phyloP scores from a whole-genome alignment of 495 filamentous ascomycete genomes.

The Cetradonia linearis region DNA sequence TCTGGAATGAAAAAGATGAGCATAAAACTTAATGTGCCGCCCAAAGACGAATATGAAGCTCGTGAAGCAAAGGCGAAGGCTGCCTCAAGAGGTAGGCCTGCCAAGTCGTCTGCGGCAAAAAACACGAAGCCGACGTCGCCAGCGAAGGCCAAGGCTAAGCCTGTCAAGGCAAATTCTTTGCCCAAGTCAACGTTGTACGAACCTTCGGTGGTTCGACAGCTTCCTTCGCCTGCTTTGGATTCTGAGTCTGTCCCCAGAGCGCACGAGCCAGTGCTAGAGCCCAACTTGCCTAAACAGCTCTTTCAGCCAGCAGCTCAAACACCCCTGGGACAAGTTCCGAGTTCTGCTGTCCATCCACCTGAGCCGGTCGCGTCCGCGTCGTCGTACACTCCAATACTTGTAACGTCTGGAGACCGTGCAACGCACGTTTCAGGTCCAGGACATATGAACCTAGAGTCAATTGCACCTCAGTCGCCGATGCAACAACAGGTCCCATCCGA shows the following conservation, averaged over 20 bases:
- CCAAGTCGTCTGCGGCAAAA: slow-evolving; percentile 15
- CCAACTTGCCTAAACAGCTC: slow-evolving; percentile 3
- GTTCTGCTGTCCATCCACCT: neutral
- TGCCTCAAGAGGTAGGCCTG: slow-evolving; percentile 27
- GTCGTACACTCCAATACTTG: neutral
- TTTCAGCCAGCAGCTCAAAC: neutral
- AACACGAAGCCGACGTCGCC: slow-evolving; percentile 20
- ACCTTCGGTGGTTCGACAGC: slow-evolving; percentile 5
- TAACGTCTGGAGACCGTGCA: neutral
- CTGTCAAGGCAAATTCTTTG: slow-evolving; percentile 5
- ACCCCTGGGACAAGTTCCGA: neutral
- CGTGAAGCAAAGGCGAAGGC: slow-evolving; percentile 36
- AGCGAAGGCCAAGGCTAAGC: slow-evolving; percentile 23
- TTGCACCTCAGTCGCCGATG: slow-evolving; percentile 1
- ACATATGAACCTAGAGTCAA: neutral
- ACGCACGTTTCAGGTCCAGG: neutral
- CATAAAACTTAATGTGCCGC: slow-evolving; percentile 64
- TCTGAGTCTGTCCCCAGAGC: slow-evolving; percentile 19
- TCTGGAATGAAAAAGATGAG: slow-evolving; percentile 55
- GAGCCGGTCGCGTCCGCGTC: neutral
- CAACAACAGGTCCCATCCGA: slow-evolving; percentile 1
- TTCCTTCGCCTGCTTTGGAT: slow-evolving; percentile 25
- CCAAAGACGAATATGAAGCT: slow-evolving; percentile 59
- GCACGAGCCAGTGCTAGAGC: neutral
- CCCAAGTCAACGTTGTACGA: neutral